Evolutionary conservation across 768 basidiomycete genomes (phyloP), one percentile per base, ranked within the genome.

Genomic region (Rickenella mellea): DNA sequence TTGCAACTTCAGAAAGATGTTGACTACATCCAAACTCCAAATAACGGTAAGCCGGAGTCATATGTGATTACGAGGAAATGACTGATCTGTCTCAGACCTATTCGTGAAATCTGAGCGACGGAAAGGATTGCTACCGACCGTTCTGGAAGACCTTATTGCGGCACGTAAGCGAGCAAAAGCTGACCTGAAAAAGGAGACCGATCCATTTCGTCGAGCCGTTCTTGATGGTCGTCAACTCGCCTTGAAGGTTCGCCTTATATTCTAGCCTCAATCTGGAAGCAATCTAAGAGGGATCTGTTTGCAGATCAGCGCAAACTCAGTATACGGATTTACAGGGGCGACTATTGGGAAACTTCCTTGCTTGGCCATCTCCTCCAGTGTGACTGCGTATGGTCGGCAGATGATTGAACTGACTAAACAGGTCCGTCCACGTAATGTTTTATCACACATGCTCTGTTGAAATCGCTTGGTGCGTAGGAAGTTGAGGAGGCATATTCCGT

Each of bases 371-470:
- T 98, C 96, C 11, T 97, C 93, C 2, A 92, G 89, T 64, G 77
- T 80, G 30, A 99, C 96, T 1, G 78, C 96, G 0, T 99, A 96
- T 60, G 96, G 96, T 52, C 89, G 96, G 44, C 85, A 96, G 60
- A 99, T 99, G 96, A 98, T 99, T 47, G 94, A 98, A 60, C 81
- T 79, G 58, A 99, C 96, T 2, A 98, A 93, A 60, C 73, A 83
- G 66, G 88, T 83, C 28, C 4, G 69, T 58, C 15, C 15, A n/a
- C n/a, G 24, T 12, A 36, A 9, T 14, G 35, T 4, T 32, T 15
- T 39, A 24, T 42, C 19, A 33, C 17, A 21, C 6, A 0, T 19
- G 14, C 15, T 17, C 40, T 41, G 9, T 25, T 25, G 29, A 25
- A 24, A 24, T 27, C 19, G n/a, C 4, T 9, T 4, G 14, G 19